Evolutionary conservation across 1,284 basidiomycete species (phyloP), one percentile per base, ranked within the genome.

Genomic region (Pseudomicrostroma phylloplanum): DNA sequence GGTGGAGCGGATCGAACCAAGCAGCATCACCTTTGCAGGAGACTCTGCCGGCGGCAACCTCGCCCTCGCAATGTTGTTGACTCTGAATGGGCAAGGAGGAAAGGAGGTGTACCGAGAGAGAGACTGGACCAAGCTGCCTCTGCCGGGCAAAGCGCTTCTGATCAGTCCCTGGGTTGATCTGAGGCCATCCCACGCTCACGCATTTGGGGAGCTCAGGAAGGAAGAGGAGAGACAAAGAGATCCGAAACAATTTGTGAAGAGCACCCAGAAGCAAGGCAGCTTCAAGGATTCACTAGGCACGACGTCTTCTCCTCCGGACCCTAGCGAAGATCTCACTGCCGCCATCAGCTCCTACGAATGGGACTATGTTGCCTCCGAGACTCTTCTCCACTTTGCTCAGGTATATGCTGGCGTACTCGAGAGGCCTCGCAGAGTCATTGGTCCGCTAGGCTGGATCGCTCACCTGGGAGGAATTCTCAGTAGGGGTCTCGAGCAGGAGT

Each of bases 161-260:
- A 72, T 79, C 59, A 74, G 72, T 55, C 77, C 77, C 0, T 76
- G 76, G 74, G 69, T 72, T 0, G 77, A 79, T 60, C 57, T 79
- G 36, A 67, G 77, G 30, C 76, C 76, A 1, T 58, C 55, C 1
- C 51, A 66, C 4, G 71, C 74, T 21, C 39, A 57, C 12, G 70
- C 69, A 1, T 76, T 77, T 51, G 62, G 62, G 1, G 60, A 53
- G 21, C 60, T 78, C 55, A 68, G 73, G n/a, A 17, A 59, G 4
- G 46, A 26, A 19, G 43, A 46, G 21, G 43, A 59, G 11, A 36
- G 3, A 9, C 30, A 36, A 36, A 36, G 30, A 36, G 30, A 36
- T 36, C 3, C 30, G 48, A 43, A 30, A 25, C 19, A 57, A 12
- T 15, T 2, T 7, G 36, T 1, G 23, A 59, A 19, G 39, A 39